phyloP scores from a whole-genome alignment of 2,329 filamentous ascomycete genomes.

The Neodidymelliopsis sp. region DNA sequence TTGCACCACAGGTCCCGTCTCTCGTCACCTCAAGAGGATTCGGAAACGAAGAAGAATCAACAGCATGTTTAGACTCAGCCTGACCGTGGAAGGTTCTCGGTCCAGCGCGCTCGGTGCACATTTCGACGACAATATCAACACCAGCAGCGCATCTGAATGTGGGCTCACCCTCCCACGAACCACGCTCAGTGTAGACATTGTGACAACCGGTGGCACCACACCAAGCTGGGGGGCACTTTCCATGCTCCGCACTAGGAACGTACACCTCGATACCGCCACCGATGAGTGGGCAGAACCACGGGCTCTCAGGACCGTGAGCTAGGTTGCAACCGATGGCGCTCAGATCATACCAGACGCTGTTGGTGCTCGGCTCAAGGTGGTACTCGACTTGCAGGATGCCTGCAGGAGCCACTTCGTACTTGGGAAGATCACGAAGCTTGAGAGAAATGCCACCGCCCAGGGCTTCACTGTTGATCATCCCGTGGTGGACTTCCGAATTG shows the following conservation, averaged over 20 bases:
- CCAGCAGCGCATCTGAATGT: conserved; percentile 25
- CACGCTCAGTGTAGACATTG: conserved; percentile 25
- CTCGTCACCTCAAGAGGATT: background rate
- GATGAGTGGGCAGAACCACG: conserved; percentile 31
- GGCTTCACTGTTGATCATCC: conserved; percentile 19
- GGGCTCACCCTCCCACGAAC: conserved; percentile 28
- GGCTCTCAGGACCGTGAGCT: conserved; percentile 9
- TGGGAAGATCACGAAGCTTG: conserved; percentile 34
- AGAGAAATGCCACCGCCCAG: conserved; percentile 23
- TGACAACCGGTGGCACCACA: conserved; percentile 19
- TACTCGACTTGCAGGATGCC: conserved; percentile 38
- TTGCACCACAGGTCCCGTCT: conserved; percentile 16
- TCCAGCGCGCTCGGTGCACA: conserved; percentile 24
- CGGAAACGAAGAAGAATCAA: background rate
- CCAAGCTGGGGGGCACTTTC: conserved; percentile 13
- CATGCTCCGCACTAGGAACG: conserved; percentile 5
- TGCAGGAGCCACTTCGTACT: conserved; percentile 22
- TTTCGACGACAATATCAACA: conserved; percentile 28
- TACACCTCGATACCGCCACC: conserved; percentile 28
- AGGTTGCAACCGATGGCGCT: conserved; percentile 29
- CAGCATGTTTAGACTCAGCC: background rate
- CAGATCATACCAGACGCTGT: conserved; percentile 33
- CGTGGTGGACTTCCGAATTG: conserved; percentile 8
- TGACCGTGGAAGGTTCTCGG: conserved; percentile 10
- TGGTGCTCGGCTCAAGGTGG: conserved; percentile 15